Conservation (phyloP, 192 early-diverging fungal species). For the Rhizophlyctis rosea region DNA sequence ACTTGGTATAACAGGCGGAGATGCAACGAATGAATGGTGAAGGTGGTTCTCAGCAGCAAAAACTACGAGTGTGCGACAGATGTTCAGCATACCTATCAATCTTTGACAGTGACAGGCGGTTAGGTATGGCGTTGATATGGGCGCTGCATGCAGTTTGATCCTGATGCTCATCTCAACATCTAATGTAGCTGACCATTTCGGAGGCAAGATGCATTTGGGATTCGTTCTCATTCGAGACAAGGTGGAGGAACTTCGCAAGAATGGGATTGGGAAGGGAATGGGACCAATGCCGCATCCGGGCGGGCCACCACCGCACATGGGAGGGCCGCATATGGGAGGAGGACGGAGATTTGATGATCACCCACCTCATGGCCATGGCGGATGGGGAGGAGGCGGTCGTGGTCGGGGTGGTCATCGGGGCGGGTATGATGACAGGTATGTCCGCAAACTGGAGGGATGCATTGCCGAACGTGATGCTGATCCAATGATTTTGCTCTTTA, state of each 20-base stretch:
- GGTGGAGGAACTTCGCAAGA: slow-evolving; percentile 43
- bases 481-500: too few relatives aligned
- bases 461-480: too few relatives aligned
- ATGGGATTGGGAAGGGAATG: slow-evolving; percentile 12
- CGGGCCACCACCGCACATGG: slow-evolving; percentile 8
- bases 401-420: not conserved
- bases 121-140: slow-evolving; percentile 13
- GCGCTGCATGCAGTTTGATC: not conserved
- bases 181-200: slow-evolving; percentile 43
- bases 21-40: slow-evolving; percentile 40
- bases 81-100: slow-evolving; percentile 53
- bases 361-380: too few relatives aligned
- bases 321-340: slow-evolving; percentile 23
- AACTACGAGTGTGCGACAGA: slow-evolving; percentile 54
- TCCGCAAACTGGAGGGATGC: too few relatives aligned
- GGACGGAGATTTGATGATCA: slow-evolving; percentile 7
- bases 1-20: slow-evolving; percentile 31
- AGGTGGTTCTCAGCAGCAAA: slow-evolving; percentile 48
- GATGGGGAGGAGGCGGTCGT: slow-evolving; percentile 5
- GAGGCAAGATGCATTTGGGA: slow-evolving; percentile 50
- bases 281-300: slow-evolving; percentile 8
- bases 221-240: slow-evolving; percentile 50
- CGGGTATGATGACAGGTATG: slow-evolving; percentile 11
- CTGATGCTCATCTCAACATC: not conserved
- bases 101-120: slow-evolving; percentile 49